Base-by-base conservation (phyloP, 306 rosid species). In the Comarum palustre region DNA sequence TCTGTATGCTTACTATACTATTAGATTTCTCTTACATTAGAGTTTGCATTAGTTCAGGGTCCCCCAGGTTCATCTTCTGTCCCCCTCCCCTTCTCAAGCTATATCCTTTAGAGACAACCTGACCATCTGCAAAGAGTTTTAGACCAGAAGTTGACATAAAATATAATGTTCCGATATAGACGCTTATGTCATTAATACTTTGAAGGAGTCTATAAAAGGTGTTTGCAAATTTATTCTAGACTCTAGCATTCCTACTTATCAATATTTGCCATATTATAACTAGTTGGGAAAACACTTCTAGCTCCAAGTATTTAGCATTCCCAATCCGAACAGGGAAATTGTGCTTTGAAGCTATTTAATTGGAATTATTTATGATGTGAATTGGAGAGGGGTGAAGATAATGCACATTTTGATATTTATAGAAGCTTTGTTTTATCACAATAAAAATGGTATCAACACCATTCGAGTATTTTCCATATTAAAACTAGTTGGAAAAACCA, bases 11-110 rank as follows among this genome's bases (percentile, higher is more conserved):
- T 66, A 29, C 47, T 80, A 42, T 63, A 16, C 24, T 34, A 29
- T 62, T 76, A 16, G 36, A 27, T 63, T 59, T 75, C 25, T 24
- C 36, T 19, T 6, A 42, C 47, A 48, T 73, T 32, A 77, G 66
- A 22, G 38, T 71, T 29, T 29, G 27, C 29, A 66, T 54, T 57
- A 32, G 34, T 66, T 41, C 43, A 5, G 73, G 20, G 57, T 15
- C 29, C 41, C 22, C 19, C n/a, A 1, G 41, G 3, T 15, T 59
- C 4, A 27, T 5, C 6, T 58, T 48, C 36, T 36, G 20, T 7
- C 5, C 47, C 32, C 17, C 12, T 15, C 0, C 19, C 6, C 29
- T 25, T 43, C 16, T 54, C 62, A 57, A 64, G 31, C 12, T 12
- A 16, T 67, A 31, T 34, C 19, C 8, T 15, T 16, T 45, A 1